Percentiles rank a stretch among this genome's conserved stretches.
Conservation (phyloP, 371 early-diverging fungal species). For the Fennellomyces sp. region DNA sequence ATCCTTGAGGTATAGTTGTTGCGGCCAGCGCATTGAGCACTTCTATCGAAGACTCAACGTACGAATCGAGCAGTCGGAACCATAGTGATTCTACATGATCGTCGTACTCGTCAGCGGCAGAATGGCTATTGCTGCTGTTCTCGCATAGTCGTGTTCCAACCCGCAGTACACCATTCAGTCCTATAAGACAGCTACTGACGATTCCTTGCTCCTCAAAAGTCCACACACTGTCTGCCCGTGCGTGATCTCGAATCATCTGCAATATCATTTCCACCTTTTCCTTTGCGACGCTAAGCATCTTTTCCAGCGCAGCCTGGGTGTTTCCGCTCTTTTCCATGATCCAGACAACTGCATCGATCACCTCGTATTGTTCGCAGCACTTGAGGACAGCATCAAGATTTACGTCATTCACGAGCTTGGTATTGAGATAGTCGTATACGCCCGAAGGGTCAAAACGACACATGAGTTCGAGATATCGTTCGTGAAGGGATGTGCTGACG, state of each 20-base stretch:
- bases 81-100: constrained; percentile 60
- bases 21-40: constrained; percentile 26
- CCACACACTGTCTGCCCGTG: constrained; percentile 35
- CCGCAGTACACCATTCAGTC: constrained; percentile 60
- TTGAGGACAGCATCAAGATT: constrained; percentile 57
- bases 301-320: constrained; percentile 66
- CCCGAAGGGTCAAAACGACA: constrained; percentile 70
- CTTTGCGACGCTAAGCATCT: constrained; percentile 64
- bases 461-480: constrained; percentile 72
- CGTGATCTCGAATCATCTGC: constrained; percentile 40
- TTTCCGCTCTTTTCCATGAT: constrained; percentile 75
- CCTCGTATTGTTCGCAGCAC: constrained; percentile 60
- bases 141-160: constrained; percentile 65
- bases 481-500: constrained; percentile 46
- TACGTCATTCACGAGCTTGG: constrained; percentile 59
- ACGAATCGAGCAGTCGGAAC: constrained; percentile 69
- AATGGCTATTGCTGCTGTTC: constrained; percentile 54
- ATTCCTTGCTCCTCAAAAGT: constrained; percentile 59
- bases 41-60: constrained; percentile 58
- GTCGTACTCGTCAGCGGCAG: neutral
- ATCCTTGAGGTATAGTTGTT: constrained; percentile 18
- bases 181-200: constrained; percentile 56
- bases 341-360: constrained; percentile 80
- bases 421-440: constrained; percentile 67
- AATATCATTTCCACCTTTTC: constrained; percentile 51